Percentiles rank a stretch among this genome's conserved stretches.
Evolutionary conservation across 1,284 basidiomycete genomes (phyloP).

Genomic region (Melanopsichium pennsylvanicum): DNA sequence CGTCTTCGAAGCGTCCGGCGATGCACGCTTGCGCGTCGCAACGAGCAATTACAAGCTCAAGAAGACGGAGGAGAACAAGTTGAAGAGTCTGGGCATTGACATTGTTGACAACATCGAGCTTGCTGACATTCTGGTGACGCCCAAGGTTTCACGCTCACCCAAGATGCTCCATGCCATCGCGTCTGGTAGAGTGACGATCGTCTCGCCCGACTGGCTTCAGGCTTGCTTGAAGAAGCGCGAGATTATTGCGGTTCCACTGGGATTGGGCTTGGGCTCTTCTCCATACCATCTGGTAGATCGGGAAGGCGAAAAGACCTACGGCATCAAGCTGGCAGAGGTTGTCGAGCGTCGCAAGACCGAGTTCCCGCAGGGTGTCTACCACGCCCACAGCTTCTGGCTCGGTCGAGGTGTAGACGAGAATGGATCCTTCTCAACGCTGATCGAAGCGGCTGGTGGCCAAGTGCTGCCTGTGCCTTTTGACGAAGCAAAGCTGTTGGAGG

Average conservation of each 20-base stretch:
- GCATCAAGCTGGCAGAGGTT: slow-evolving; percentile 21
- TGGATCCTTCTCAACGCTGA: slow-evolving; percentile 21
- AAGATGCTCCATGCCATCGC: slow-evolving; percentile 48
- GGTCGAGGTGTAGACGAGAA: slow-evolving; percentile 31
- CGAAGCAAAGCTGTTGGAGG: slow-evolving; percentile 20
- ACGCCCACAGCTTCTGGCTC: slow-evolving; percentile 38
- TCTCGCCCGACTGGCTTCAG: slow-evolving; percentile 35
- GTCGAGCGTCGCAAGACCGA: slow-evolving; percentile 13
- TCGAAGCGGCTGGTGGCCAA: slow-evolving; percentile 28
- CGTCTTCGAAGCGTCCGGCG: background rate
- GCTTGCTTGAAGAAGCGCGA: slow-evolving; percentile 22
- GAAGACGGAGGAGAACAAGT: slow-evolving; percentile 23
- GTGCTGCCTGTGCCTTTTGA: slow-evolving; percentile 15
- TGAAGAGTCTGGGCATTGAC: slow-evolving; percentile 23
- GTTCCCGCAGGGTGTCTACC: slow-evolving; percentile 23
- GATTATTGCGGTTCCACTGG: background rate
- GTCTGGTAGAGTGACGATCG: slow-evolving; percentile 18
- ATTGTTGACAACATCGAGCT: slow-evolving; percentile 31
- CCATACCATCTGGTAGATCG: slow-evolving; percentile 9
- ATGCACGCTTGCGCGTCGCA: slow-evolving; percentile 10
- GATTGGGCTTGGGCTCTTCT: background rate
- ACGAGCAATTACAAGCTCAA: slow-evolving; percentile 39
- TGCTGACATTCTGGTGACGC: slow-evolving; percentile 40
- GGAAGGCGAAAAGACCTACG: slow-evolving; percentile 27
- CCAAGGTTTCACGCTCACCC: slow-evolving; percentile 33